Conservation (phyloP, 768 basidiomycete species). For the Collybia nuda region DNA sequence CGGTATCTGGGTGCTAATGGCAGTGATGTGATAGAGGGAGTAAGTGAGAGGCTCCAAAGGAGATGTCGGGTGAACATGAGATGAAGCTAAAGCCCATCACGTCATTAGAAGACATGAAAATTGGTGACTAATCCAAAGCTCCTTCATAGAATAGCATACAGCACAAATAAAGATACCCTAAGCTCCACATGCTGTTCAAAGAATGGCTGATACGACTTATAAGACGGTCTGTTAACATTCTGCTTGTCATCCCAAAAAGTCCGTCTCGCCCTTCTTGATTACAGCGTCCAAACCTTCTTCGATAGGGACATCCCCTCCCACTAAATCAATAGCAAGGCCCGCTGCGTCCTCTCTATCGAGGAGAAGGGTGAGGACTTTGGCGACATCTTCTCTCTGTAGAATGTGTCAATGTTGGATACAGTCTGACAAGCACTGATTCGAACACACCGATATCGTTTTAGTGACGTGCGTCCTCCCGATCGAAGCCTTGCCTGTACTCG, state of each 20-base stretch:
- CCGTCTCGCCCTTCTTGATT: slow-evolving; percentile 48
- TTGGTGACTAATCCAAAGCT: too few species aligned
- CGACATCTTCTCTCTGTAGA: slow-evolving; percentile 58
- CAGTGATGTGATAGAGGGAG: neutral
- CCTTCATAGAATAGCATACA: too few species aligned
- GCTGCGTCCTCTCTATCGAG: slow-evolving; percentile 51
- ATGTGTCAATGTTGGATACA: too few species aligned
- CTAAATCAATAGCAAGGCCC: slow-evolving; percentile 60
- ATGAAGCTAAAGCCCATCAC: too few species aligned
- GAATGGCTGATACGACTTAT: too few species aligned
- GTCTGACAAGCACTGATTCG: too few species aligned
- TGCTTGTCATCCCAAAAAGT: slow-evolving; percentile 30
- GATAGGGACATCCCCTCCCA: slow-evolving; percentile 49
- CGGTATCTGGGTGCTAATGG: neutral
- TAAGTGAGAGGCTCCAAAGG: neutral
- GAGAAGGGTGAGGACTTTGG: slow-evolving; percentile 43
- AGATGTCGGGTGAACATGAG: too few species aligned
- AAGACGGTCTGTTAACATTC: too few species aligned
- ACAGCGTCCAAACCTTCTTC: slow-evolving; percentile 46
- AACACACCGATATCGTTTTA: slow-evolving; percentile 45
- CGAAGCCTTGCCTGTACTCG: slow-evolving; percentile 48
- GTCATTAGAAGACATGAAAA: too few species aligned
- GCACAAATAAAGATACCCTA: too few species aligned
- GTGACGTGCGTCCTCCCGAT: slow-evolving; percentile 56
- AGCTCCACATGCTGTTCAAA: too few species aligned